phyloP scores from a whole-genome alignment of 371 early-diverging fungal genomes.

The Dipsacomyces acuminosporus region DNA sequence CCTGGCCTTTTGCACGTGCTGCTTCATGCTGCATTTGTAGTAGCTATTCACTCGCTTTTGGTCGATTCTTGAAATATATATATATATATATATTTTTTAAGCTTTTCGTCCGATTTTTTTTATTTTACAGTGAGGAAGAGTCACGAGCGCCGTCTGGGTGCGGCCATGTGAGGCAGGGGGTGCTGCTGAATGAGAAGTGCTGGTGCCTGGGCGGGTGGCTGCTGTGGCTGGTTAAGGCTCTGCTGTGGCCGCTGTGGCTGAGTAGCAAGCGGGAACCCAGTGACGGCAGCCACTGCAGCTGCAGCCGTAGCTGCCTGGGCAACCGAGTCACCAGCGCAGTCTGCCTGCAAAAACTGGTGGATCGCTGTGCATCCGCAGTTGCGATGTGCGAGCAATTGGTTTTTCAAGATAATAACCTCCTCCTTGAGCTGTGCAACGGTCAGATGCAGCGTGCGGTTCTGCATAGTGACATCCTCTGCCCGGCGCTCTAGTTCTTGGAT shows the following conservation, averaged over 20 bases:
- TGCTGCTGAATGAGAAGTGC: no score
- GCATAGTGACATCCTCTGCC: slow-evolving; percentile 52
- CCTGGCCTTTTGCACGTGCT: no score
- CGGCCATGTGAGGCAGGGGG: no score
- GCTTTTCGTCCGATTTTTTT: no score
- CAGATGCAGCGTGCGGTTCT: slow-evolving; percentile 59
- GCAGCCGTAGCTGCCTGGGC: slow-evolving; percentile 8
- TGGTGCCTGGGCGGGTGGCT: not conserved
- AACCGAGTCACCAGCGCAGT: not conserved
- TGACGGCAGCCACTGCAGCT: slow-evolving; percentile 5
- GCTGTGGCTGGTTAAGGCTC: slow-evolving; percentile 7
- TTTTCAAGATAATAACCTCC: slow-evolving; percentile 60
- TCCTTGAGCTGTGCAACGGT: slow-evolving; percentile 60
- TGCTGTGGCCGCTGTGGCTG: slow-evolving; percentile 6
- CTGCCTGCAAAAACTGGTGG: slow-evolving; percentile 50
- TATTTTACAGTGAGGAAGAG: no score
- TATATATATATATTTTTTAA: no score
- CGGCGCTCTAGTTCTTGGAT: slow-evolving; percentile 61
- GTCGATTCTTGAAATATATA: no score
- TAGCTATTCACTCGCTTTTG: no score
- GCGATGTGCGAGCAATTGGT: slow-evolving; percentile 60
- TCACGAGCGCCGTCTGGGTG: no score
- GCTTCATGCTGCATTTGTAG: no score
- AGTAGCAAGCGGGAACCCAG: slow-evolving; percentile 17
- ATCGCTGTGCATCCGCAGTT: slow-evolving; percentile 57